A percentile compares a stretch with the other conserved stretches of the same genome.
phyloP scores from a whole-genome alignment of 306 rosid species.

The Myrica gale region DNA sequence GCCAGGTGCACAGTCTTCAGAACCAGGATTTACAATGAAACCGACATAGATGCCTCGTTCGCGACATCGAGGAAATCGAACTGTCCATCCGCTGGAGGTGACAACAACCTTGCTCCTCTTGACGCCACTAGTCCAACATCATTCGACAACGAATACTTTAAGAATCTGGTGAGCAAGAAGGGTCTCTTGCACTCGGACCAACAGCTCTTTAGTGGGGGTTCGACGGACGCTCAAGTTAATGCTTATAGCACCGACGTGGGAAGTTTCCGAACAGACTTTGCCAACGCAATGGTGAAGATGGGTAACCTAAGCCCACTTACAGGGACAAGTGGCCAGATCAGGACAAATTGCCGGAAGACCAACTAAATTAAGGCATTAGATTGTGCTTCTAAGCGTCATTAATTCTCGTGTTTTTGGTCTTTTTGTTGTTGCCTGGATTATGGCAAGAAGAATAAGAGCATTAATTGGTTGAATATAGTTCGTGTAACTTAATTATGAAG shows the following conservation, averaged over 20 bases:
- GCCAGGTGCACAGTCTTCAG: slow-evolving; percentile 44
- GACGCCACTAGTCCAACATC: slow-evolving; percentile 32
- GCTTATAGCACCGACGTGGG: slow-evolving; percentile 25
- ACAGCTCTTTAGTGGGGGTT: slow-evolving; percentile 46
- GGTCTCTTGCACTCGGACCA: slow-evolving; percentile 67
- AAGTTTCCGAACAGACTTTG: slow-evolving; percentile 45
- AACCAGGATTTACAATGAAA: slow-evolving; percentile 51
- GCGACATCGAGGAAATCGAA: slow-evolving; percentile 35
- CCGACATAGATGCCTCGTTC: slow-evolving; percentile 47
- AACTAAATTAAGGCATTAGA: slow-evolving; percentile 24
- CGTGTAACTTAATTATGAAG: too few species aligned
- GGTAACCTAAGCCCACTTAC: slow-evolving; percentile 54
- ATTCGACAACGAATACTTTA: slow-evolving; percentile 56
- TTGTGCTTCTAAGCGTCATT: too few species aligned
- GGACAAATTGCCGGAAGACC: slow-evolving; percentile 37
- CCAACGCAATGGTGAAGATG: slow-evolving; percentile 59
- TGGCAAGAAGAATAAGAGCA: too few species aligned
- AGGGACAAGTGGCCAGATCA: slow-evolving; percentile 46
- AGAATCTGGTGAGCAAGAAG: slow-evolving; percentile 33
- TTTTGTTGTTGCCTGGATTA: too few species aligned
- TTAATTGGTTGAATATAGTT: too few species aligned
- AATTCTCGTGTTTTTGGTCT: too few species aligned
- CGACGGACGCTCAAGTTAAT: slow-evolving; percentile 47
- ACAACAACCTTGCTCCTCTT: slow-evolving; percentile 41
- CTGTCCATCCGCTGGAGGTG: slow-evolving; percentile 56